Evolutionary conservation across 257 asterid genomes (phyloP).

Genomic region (Przewalskia tangutica): DNA sequence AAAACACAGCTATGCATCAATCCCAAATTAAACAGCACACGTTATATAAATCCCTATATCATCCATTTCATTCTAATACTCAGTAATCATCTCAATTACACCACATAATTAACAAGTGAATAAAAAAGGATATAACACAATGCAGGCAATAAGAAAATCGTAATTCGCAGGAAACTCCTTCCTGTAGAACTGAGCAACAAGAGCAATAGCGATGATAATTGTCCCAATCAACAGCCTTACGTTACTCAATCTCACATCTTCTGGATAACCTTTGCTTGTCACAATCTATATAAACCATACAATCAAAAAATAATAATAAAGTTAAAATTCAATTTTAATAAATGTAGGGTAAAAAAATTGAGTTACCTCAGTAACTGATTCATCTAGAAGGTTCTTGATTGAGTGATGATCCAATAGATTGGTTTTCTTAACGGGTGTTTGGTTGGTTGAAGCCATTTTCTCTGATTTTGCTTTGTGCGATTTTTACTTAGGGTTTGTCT

Average conservation of each 20-base stretch:
- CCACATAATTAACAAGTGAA: background rate
- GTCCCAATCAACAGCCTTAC: slow-evolving; percentile 59
- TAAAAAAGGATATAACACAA: slow-evolving; percentile 73
- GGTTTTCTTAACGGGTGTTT: slow-evolving; percentile 19
- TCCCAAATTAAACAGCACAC: background rate
- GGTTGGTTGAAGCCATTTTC: slow-evolving; percentile 19
- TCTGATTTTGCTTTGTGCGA: background rate
- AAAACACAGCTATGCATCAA: background rate
- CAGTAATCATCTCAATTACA: background rate
- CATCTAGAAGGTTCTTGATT: slow-evolving; percentile 78
- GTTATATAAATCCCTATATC: background rate
- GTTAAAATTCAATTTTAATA: background rate
- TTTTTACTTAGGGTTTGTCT: slow-evolving; percentile 1
- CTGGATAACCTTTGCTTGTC: slow-evolving; percentile 70
- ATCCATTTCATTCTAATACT: background rate
- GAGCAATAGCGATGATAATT: slow-evolving; percentile 56
- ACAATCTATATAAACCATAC: slow-evolving; percentile 44
- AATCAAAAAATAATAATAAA: background rate
- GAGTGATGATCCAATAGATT: slow-evolving; percentile 84
- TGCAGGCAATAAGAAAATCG: slow-evolving; percentile 78
- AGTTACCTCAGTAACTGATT: slow-evolving; percentile 72
- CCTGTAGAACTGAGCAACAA: slow-evolving; percentile 89
- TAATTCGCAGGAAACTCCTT: slow-evolving; percentile 84
- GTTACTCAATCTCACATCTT: slow-evolving; percentile 84
- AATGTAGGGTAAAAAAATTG: background rate